Base-by-base conservation (phyloP, 306 rosid species). In the Medicago lupulina region DNA sequence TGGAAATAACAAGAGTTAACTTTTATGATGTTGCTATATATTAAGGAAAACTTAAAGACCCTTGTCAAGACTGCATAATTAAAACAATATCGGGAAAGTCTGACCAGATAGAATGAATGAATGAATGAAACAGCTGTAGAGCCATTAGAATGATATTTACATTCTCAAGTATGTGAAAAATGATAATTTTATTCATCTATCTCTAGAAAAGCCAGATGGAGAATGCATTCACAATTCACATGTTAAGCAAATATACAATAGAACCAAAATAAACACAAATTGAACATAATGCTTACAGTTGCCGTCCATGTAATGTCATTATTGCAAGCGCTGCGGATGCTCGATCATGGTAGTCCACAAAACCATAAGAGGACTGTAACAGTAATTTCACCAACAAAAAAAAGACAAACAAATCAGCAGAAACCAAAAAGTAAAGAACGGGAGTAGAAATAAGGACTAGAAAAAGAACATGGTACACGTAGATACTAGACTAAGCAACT, bases 321-420 rank as follows among this genome's bases (percentile, higher is more conserved):
- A 87, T 87, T 39, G 91, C 91, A 74, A 87, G 85, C 68, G 87
- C 88, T 71, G 91, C 91, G 64, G 88, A 84, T 70, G 87, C 77
- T 59, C 85, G 86, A 53, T 87, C 91, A 67, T 77, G 88, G 76
- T 77, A 87, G 83, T 87, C 88, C 82, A 87, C 91, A 43, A 87
- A 87, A 67, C 91, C 91, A 74, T 84, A 87, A 9, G 91, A 87
- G 72, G 91, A 87, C 91, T 87, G 88, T 59, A 77, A 81, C 15
- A 72, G 66, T 16, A 51, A 67, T 36, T 70, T 43, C 69, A 55
- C 65, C 75, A 36, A 31, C 14, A 67, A 66, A 70, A 59, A 66
- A 72, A 74, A 59, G 55, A 31, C 17, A 12, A 53, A 71, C 5
- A 47, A 34, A 28, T 63, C 46, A 76, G 78, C 8, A 40, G 39